A percentile compares a stretch with the other conserved stretches of the same genome.
Evolutionary conservation across 1,284 basidiomycete species (phyloP).

Genomic region (Dichomitus squalens): DNA sequence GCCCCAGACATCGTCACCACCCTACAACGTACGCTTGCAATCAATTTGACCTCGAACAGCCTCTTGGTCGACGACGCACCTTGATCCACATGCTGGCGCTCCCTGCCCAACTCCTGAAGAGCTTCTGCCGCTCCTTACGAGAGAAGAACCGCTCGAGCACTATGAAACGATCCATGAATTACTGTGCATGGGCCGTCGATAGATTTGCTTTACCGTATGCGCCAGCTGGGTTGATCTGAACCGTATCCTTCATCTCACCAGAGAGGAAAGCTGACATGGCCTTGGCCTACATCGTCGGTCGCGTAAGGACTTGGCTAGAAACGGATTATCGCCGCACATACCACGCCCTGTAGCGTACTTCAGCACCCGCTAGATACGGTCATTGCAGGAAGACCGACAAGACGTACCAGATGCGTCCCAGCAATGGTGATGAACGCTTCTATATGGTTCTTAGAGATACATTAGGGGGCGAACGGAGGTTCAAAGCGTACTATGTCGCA

Average conservation of each 20-base stretch:
- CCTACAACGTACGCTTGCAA: slow-evolving; percentile 44
- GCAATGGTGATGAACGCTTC: slow-evolving; percentile 85
- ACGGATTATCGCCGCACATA: slow-evolving; percentile 37
- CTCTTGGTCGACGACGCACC: slow-evolving; percentile 39
- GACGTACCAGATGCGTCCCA: slow-evolving; percentile 81
- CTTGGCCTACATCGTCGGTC: slow-evolving; percentile 67
- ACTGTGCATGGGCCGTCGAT: background rate
- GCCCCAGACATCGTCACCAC: slow-evolving; percentile 92
- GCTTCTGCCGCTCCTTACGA: slow-evolving; percentile 82
- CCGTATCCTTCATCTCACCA: slow-evolving; percentile 95
- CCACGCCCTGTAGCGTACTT: slow-evolving; percentile 54
- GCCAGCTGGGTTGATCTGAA: slow-evolving; percentile 87
- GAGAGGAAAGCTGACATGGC: slow-evolving; percentile 96
- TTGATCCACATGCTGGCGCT: slow-evolving; percentile 94
- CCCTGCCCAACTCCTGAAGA: slow-evolving; percentile 97
- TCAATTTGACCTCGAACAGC: background rate
- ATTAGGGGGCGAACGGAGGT: background rate
- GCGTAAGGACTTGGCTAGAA: background rate
- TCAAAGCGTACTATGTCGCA: slow-evolving; percentile 31
- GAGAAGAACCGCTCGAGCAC: slow-evolving; percentile 90
- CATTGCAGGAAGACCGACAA: background rate
- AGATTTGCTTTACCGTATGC: slow-evolving; percentile 60
- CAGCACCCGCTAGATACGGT: too few species aligned
- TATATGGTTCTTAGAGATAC: slow-evolving; percentile 63
- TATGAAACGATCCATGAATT: slow-evolving; percentile 59